Evolutionary conservation across 495 filamentous ascomycete genomes (phyloP).

Genomic region (Neurospora sp.): DNA sequence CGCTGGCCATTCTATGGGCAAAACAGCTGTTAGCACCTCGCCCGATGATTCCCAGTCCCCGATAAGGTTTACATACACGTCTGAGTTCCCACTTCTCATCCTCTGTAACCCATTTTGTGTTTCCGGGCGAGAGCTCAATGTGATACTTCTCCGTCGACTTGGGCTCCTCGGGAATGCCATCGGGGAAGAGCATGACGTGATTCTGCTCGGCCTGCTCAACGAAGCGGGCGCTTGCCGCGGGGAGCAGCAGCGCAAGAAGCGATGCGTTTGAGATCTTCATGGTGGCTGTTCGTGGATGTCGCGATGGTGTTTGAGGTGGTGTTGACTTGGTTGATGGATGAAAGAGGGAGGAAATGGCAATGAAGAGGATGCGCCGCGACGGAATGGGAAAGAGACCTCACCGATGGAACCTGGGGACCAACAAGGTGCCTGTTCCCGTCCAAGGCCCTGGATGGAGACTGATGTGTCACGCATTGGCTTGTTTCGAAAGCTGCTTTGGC

Average conservation of each 20-base stretch:
- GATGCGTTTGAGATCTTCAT: slow-evolving; percentile 37
- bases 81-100: slow-evolving; percentile 90
- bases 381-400: background rate
- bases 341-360: background rate
- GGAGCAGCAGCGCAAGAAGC: slow-evolving; percentile 35
- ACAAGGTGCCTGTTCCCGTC: background rate
- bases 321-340: background rate
- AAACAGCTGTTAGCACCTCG: background rate
- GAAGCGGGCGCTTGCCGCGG: slow-evolving; percentile 40
- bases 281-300: background rate
- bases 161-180: slow-evolving; percentile 18
- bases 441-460: background rate
- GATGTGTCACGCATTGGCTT: background rate
- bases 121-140: slow-evolving; percentile 80
- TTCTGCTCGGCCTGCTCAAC: slow-evolving; percentile 36
- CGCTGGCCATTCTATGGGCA: slow-evolving; percentile 58
- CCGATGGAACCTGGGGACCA: background rate
- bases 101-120: slow-evolving; percentile 78
- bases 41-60: background rate
- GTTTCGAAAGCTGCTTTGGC: background rate
- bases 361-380: background rate
- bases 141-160: slow-evolving; percentile 49
- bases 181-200: slow-evolving; percentile 24
- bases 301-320: background rate
- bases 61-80: slow-evolving; percentile 45